These are phyloP conservation scores for Fraxinus xanthoxyloides DNA, from an alignment of 305 asterid genomes.

Conservation along the genomic window DNA sequence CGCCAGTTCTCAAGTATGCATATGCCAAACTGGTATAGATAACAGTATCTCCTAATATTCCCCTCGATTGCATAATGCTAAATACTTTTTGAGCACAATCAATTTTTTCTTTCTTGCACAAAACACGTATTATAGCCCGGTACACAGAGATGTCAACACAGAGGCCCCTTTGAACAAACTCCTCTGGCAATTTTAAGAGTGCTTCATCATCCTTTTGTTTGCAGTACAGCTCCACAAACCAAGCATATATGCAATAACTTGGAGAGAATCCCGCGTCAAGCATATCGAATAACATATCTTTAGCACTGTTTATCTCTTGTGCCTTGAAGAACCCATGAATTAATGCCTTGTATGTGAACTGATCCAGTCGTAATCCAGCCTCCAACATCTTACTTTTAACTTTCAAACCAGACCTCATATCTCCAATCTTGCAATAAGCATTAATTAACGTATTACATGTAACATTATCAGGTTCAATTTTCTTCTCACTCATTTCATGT, in stretches of 20 bases:
- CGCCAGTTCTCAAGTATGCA: slow-evolving; percentile 55
- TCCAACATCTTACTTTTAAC: slow-evolving; percentile 69
- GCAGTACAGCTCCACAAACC: slow-evolving; percentile 70
- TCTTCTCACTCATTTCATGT: slow-evolving; percentile 64
- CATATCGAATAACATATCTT: slow-evolving; percentile 59
- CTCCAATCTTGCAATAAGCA: slow-evolving; percentile 84
- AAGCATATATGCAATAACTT: slow-evolving; percentile 49
- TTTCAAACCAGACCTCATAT: slow-evolving; percentile 66
- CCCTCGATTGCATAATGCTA: slow-evolving; percentile 49
- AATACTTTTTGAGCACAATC: slow-evolving; percentile 58
- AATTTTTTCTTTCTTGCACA: slow-evolving; percentile 65
- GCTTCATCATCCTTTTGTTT: slow-evolving; percentile 43
- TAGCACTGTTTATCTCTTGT: slow-evolving; percentile 54
- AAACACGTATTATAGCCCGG: slow-evolving; percentile 61
- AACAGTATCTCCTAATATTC: slow-evolving; percentile 62
- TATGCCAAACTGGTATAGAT: slow-evolving; percentile 57
- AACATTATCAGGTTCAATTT: slow-evolving; percentile 60
- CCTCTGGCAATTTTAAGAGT: slow-evolving; percentile 50
- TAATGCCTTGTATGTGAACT: slow-evolving; percentile 77
- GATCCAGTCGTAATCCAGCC: slow-evolving; percentile 69
- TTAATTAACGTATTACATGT: slow-evolving; percentile 87
- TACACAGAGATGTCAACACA: slow-evolving; percentile 65
- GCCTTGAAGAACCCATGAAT: slow-evolving; percentile 73
- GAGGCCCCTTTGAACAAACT: slow-evolving; percentile 50
- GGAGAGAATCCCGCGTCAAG: slow-evolving; percentile 60